Conservation (phyloP, 2,329 filamentous ascomycete genomes). For the Penicillium aurantiogriseum region DNA sequence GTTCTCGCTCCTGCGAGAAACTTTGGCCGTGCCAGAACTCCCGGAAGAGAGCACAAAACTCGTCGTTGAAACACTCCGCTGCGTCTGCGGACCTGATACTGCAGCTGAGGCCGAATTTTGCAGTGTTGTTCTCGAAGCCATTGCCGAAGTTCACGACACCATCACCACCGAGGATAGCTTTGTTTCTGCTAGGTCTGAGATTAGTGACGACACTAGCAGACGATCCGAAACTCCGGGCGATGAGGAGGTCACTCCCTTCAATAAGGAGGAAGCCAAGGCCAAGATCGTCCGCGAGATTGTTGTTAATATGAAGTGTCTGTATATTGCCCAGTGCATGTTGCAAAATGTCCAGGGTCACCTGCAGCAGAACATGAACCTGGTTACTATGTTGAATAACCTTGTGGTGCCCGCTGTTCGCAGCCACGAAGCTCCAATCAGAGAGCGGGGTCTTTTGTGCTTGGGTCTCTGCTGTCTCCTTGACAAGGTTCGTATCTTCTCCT, state of each 20-base stretch:
- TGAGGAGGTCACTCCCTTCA: constrained; percentile 58
- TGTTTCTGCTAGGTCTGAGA: constrained; percentile 84
- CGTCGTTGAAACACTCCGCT: constrained; percentile 74
- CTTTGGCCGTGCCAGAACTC: constrained; percentile 78
- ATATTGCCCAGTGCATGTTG: constrained; percentile 96
- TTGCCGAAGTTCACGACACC: constrained; percentile 94
- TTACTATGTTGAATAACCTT: constrained; percentile 96
- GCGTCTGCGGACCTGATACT: constrained; percentile 68
- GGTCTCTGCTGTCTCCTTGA: constrained; percentile 90
- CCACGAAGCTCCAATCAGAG: constrained; percentile 87
- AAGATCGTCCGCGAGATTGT: constrained; percentile 75
- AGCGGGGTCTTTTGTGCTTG: constrained; percentile 83
- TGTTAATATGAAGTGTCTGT: constrained; percentile 96
- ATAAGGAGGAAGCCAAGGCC: constrained; percentile 65
- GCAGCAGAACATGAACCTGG: constrained; percentile 85
- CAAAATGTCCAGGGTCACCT: constrained; percentile 86
- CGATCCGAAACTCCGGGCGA: constrained; percentile 43
- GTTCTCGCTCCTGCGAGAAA: constrained; percentile 85
- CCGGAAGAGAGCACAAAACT: constrained; percentile 92
- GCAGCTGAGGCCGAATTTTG: constrained; percentile 52
- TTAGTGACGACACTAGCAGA: constrained; percentile 64
- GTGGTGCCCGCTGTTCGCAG: constrained; percentile 93
- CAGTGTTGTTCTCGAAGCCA: constrained; percentile 73
- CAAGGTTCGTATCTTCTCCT: constrained; percentile 52
- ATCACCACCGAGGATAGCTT: constrained; percentile 82